A percentile compares a stretch with the other conserved stretches of the same genome.
Evolutionary conservation across 2,329 filamentous ascomycete genomes (phyloP).

Genomic region (Arthrobotrys conoides): DNA sequence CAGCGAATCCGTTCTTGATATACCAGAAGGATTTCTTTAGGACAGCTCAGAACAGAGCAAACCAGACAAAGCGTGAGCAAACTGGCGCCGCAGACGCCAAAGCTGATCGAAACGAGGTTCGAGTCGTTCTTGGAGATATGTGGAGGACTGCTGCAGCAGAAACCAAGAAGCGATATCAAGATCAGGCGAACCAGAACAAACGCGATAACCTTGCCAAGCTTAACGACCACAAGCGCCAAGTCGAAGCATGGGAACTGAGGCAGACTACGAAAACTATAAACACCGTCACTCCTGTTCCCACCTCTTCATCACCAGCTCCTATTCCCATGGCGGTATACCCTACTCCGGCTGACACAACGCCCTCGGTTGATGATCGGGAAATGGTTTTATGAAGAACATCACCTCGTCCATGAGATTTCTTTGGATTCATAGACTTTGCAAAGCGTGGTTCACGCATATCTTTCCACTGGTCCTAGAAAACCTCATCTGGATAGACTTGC

Average conservation of each 20-base stretch:
- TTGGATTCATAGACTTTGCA: no score
- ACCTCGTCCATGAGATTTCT: not conserved
- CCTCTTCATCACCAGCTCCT: not conserved
- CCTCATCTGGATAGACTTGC: not conserved
- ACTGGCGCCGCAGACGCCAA: conserved; percentile 79
- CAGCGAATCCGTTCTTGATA: conserved; percentile 86
- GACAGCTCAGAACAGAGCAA: conserved; percentile 75
- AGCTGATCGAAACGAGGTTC: conserved; percentile 79
- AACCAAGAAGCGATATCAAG: conserved; percentile 82
- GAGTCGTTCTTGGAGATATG: conserved; percentile 87
- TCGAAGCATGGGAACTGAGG: not conserved
- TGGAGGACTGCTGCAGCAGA: conserved; percentile 84
- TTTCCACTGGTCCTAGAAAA: not conserved
- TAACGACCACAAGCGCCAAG: conserved; percentile 72
- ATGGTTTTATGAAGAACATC: not conserved
- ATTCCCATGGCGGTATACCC: not conserved
- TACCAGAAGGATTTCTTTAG: conserved; percentile 84
- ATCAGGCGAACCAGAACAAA: conserved; percentile 80
- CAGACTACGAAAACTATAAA: not conserved
- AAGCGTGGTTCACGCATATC: not conserved
- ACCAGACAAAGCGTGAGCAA: conserved; percentile 76
- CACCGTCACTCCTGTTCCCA: not conserved
- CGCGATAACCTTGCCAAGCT: conserved; percentile 74
- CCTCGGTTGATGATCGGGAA: conserved; percentile 5
- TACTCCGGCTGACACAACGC: not conserved